phyloP scores from a whole-genome alignment of 2,329 filamentous ascomycete genomes.

The Daldinia sp. region DNA sequence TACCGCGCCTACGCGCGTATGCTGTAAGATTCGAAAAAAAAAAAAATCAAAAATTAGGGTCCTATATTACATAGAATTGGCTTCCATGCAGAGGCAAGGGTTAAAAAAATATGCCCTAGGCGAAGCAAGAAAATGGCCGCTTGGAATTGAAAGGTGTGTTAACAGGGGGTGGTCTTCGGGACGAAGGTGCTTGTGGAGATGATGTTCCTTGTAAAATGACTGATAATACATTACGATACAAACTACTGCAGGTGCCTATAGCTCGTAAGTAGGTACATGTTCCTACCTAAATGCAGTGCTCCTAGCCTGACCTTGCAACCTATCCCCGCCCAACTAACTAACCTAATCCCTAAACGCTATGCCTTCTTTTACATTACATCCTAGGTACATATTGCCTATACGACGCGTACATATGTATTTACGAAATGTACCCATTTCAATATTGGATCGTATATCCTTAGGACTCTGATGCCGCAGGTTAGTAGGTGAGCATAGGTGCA shows the following conservation, averaged over 20 bases:
- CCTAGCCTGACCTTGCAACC: not conserved
- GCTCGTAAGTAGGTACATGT: slow-evolving; percentile 20
- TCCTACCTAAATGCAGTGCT: not conserved
- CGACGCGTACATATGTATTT: too few relatives aligned
- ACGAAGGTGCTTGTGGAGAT: slow-evolving; percentile 34
- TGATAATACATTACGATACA: slow-evolving; percentile 30
- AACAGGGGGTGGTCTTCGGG: slow-evolving; percentile 34
- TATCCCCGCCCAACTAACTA: not conserved
- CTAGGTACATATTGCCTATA: not conserved
- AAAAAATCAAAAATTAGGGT: too few relatives aligned
- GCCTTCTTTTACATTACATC: too few relatives aligned
- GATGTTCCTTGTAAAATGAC: slow-evolving; percentile 23
- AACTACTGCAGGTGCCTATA: slow-evolving; percentile 31
- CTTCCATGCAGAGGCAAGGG: slow-evolving; percentile 28
- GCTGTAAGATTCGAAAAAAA: slow-evolving; percentile 21
- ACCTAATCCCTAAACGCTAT: not conserved
- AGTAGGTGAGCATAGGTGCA: not conserved
- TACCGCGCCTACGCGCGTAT: not conserved
- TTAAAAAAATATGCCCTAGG: slow-evolving; percentile 12
- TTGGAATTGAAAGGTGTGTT: slow-evolving; percentile 24
- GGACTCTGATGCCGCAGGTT: too few relatives aligned
- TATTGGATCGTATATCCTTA: too few relatives aligned
- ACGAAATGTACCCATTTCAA: not conserved
- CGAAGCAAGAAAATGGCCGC: slow-evolving; percentile 20
- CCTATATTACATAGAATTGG: slow-evolving; percentile 11